Conservation (phyloP, 129 eudicot genomes). For the Kitagawia praeruptora region DNA sequence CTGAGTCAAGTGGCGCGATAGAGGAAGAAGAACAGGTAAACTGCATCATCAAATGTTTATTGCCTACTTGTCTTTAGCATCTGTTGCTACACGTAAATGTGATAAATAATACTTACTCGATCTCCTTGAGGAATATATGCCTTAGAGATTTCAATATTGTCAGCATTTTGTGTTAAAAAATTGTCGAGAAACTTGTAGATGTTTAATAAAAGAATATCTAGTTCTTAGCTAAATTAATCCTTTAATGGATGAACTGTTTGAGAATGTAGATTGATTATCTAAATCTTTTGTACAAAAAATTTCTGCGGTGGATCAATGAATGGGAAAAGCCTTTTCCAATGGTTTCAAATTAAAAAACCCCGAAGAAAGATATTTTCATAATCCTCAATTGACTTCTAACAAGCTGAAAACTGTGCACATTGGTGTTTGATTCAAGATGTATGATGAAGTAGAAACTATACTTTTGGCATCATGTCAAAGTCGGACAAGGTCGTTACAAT, state of each 20-base stretch:
- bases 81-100: neutral
- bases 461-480: neutral
- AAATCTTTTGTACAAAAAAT: neutral
- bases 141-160: neutral
- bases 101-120: neutral
- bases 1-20: constrained; percentile 93
- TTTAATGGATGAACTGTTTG: neutral
- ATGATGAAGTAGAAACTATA: neutral
- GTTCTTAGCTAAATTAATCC: neutral
- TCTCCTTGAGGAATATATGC: constrained; percentile 1
- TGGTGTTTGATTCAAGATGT: neutral
- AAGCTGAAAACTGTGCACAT: neutral
- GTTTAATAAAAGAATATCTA: no score
- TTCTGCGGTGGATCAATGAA: neutral
- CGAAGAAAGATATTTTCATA: neutral
- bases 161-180: neutral
- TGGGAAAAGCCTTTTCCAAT: neutral
- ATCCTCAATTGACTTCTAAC: neutral
- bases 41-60: neutral
- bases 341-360: neutral
- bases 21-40: constrained; percentile 98
- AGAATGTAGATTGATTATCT: neutral
- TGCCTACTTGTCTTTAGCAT: neutral
- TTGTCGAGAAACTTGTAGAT: neutral
- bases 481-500: neutral